phyloP scores from a whole-genome alignment of 192 early-diverging fungal genomes.

The Umbelopsis vinacea region DNA sequence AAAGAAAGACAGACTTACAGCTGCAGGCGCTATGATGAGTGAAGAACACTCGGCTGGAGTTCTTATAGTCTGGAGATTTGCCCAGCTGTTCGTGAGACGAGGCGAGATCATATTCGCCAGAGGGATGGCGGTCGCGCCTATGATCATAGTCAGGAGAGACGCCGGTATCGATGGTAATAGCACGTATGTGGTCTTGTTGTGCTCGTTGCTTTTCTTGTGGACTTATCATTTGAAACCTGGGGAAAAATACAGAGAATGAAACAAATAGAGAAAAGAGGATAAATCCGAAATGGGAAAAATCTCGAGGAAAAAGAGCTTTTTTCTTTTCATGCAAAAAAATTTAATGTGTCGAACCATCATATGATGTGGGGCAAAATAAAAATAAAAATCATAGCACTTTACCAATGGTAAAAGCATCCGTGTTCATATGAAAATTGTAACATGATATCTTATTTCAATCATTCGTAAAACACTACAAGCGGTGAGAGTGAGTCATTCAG shows the following conservation, averaged over 20 bases:
- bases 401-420: too few relatives aligned
- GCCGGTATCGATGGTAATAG: constrained; percentile 2
- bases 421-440: too few relatives aligned
- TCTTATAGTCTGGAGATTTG: constrained; percentile 17
- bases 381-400: too few relatives aligned
- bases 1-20: not conserved
- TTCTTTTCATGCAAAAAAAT: not conserved
- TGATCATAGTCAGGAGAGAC: constrained; percentile 17
- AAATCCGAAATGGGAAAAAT: not conserved
- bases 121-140: not conserved
- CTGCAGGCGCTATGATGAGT: constrained; percentile 9
- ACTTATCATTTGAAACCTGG: constrained; percentile 11
- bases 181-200: constrained; percentile 10
- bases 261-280: not conserved
- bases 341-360: too few relatives aligned
- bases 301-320: not conserved
- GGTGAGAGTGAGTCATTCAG: not conserved
- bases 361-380: not conserved
- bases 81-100: not conserved
- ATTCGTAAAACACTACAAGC: not conserved
- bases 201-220: not conserved
- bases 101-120: not conserved
- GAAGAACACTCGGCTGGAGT: constrained; percentile 11
- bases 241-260: not conserved
- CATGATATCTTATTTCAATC: not conserved